These are phyloP conservation scores for Prorocentrum cordatum DNA, from an alignment of 169 alveolate genomes.

Conservation along the genomic window DNA sequence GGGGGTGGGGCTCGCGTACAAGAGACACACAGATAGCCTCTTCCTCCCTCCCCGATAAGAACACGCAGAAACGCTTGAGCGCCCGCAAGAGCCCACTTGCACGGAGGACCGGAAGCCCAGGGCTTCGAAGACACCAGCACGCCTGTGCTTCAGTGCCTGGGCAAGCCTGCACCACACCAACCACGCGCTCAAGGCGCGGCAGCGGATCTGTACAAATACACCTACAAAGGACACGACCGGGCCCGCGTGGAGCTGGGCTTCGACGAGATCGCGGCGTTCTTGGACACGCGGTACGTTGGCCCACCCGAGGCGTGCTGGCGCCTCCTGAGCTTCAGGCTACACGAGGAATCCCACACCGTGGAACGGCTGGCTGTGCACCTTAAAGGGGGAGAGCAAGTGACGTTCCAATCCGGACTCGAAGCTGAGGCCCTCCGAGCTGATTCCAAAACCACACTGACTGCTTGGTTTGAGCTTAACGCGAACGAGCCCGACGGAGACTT, in stretches of 20 bases:
- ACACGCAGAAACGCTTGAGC: no score
- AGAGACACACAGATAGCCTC: no score
- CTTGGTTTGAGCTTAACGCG: constrained; percentile 1
- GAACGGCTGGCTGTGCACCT: background rate
- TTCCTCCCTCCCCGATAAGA: no score
- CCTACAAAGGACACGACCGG: constrained; percentile 1
- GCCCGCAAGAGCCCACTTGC: no score
- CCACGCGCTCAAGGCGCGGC: no score
- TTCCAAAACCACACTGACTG: background rate
- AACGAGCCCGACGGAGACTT: background rate
- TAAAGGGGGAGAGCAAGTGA: background rate
- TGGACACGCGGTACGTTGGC: background rate
- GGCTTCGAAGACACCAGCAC: no score
- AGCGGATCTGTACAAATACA: background rate
- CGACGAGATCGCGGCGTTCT: background rate
- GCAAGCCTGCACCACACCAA: no score
- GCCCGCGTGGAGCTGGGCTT: background rate
- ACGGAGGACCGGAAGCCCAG: no score
- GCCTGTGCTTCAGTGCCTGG: no score
- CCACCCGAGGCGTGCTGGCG: constrained; percentile 4
- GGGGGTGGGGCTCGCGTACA: no score
- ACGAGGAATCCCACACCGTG: background rate
- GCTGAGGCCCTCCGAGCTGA: background rate
- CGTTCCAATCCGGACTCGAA: background rate
- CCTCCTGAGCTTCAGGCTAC: background rate